Percentiles rank a stretch among this genome's conserved stretches.
Conservation (phyloP, 2,329 filamentous ascomycete species). For the Cordyceps tenuipes region DNA sequence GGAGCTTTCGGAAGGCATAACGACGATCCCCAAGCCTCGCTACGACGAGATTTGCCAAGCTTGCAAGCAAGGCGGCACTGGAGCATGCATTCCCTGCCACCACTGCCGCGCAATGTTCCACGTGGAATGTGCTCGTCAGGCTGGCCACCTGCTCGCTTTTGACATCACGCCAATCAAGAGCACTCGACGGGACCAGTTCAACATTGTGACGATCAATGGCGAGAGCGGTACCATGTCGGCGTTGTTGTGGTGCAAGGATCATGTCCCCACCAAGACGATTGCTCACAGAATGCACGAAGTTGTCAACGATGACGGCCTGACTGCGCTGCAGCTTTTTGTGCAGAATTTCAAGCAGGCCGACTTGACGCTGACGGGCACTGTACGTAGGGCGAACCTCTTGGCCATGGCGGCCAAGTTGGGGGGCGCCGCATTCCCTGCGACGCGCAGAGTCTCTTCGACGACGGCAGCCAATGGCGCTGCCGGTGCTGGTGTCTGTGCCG, state of each 20-base stretch:
- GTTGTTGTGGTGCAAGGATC: conserved; percentile 85
- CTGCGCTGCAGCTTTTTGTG: conserved; percentile 77
- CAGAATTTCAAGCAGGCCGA: conserved; percentile 94
- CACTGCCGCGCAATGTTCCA: conserved; percentile 64
- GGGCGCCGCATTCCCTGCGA: conserved; percentile 22
- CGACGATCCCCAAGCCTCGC: conserved; percentile 63
- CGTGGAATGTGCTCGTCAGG: conserved; percentile 81
- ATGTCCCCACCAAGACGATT: conserved; percentile 61
- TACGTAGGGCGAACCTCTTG: conserved; percentile 79
- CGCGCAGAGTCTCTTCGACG: conserved; percentile 49
- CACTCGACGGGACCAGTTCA: conserved; percentile 72
- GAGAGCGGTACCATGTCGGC: conserved; percentile 81
- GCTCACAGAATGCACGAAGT: conserved; percentile 74
- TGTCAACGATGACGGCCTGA: conserved; percentile 62
- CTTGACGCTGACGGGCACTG: conserved; percentile 78
- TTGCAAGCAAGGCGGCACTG: conserved; percentile 58
- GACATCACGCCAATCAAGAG: conserved; percentile 86
- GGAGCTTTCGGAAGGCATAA: conserved; percentile 83
- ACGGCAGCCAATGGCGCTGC: conserved; percentile 28
- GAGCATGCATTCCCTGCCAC: conserved; percentile 80
- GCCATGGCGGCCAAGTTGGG: conserved; percentile 53
- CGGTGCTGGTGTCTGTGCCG: neutral
- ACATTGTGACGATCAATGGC: conserved; percentile 69
- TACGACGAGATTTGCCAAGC: conserved; percentile 76
- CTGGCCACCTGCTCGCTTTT: conserved; percentile 77